Percentiles rank a stretch among this genome's conserved stretches.
These are phyloP conservation scores for Alternaria atra DNA, from an alignment of 2,329 filamentous ascomycete species.

Conservation along the genomic window DNA sequence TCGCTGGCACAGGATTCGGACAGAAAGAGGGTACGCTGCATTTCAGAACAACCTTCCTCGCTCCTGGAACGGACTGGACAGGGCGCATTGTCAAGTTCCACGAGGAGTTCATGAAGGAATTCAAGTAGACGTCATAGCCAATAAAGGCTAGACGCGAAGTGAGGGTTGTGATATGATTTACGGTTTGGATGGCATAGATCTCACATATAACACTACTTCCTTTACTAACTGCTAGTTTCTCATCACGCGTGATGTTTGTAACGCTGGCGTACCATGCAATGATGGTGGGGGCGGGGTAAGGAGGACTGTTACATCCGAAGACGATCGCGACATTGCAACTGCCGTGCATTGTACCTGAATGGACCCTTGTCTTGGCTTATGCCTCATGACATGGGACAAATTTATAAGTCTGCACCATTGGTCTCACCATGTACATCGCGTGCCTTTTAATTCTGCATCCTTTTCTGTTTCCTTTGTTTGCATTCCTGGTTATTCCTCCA, in stretches of 20 bases:
- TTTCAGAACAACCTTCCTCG: conserved; percentile 96
- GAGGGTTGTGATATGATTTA: background rate
- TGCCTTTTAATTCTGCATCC: background rate
- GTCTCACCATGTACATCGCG: background rate
- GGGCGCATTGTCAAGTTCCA: conserved; percentile 89
- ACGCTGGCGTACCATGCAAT: background rate
- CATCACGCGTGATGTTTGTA: background rate
- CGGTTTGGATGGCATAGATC: background rate
- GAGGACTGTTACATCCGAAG: conserved; percentile 1
- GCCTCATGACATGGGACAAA: conserved; percentile 8
- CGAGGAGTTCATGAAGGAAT: conserved; percentile 88
- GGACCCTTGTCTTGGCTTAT: conserved; percentile 15
- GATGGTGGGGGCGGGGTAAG: conserved; percentile 8
- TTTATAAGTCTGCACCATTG: conserved; percentile 1
- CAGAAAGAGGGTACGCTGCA: conserved; percentile 91
- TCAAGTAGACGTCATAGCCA: conserved; percentile 45
- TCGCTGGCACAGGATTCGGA: conserved; percentile 91
- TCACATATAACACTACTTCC: background rate
- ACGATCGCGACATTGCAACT: conserved; percentile 11
- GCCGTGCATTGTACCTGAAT: conserved; percentile 17
- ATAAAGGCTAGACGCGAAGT: background rate
- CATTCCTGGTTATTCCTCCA: background rate
- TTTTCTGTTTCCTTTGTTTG: background rate
- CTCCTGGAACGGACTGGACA: conserved; percentile 95
- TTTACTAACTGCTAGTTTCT: background rate